Conservation (phyloP, 1,284 basidiomycete genomes). For the Melampsora occidentalis region DNA sequence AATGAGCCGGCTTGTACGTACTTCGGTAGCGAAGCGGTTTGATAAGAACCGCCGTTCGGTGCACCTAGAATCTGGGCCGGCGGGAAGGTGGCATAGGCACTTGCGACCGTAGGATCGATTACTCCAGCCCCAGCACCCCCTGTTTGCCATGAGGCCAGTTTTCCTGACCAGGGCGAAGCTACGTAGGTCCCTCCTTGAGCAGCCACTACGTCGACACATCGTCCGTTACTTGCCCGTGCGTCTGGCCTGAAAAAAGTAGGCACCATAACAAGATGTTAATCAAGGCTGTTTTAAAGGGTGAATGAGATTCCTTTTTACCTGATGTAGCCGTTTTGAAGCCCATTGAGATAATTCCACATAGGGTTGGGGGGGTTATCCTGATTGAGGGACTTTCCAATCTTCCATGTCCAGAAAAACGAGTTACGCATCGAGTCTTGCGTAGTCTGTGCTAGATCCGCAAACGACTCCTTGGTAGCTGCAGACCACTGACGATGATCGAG, state of each 20-base stretch:
- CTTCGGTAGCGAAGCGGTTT: conserved; percentile 8
- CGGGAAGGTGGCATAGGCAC: conserved; percentile 28
- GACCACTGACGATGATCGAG: conserved; percentile 40
- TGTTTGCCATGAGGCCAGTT: conserved; percentile 32
- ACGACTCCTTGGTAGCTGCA: conserved; percentile 29
- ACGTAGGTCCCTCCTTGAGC: conserved; percentile 31
- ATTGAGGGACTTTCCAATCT: conserved; percentile 42
- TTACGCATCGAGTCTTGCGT: conserved; percentile 42
- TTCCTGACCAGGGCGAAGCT: background rate
- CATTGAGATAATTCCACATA: conserved; percentile 41
- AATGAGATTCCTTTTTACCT: conserved; percentile 1
- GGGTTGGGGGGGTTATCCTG: conserved; percentile 41
- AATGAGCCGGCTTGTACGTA: conserved; percentile 29
- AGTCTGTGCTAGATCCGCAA: conserved; percentile 41
- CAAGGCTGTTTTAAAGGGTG: background rate
- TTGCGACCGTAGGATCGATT: conserved; percentile 14
- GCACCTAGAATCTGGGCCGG: conserved; percentile 29
- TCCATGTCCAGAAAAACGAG: conserved; percentile 45
- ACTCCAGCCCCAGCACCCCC: conserved; percentile 30
- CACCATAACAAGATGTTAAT: background rate
- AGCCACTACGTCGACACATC: conserved; percentile 26
- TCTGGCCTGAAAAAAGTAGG: conserved; percentile 17
- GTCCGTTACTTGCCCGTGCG: conserved; percentile 42
- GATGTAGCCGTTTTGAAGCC: conserved; percentile 37
- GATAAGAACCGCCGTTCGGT: conserved; percentile 16